Percentiles rank a stretch among this genome's conserved stretches.
These are phyloP conservation scores for Zoysia pacifica DNA, from an alignment of 176 grass and related monocot species.

Conservation along the genomic window DNA sequence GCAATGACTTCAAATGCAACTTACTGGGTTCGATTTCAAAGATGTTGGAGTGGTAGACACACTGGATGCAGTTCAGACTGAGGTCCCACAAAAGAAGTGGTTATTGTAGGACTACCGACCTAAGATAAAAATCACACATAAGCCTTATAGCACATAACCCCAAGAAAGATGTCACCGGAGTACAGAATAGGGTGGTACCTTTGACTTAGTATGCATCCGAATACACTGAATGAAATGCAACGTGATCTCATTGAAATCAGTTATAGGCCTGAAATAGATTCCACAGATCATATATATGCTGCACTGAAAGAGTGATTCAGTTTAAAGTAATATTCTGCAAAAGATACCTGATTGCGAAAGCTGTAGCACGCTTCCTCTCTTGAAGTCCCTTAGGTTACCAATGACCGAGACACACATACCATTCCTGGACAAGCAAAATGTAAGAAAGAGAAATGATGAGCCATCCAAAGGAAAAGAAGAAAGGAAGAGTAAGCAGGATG, in stretches of 20 bases:
- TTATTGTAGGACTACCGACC: conserved; percentile 45
- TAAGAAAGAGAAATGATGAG: background rate
- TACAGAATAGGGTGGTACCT: conserved; percentile 49
- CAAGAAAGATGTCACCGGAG: background rate
- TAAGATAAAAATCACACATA: conserved; percentile 31
- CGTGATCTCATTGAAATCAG: conserved; percentile 71
- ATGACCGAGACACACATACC: conserved; percentile 81
- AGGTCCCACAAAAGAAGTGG: conserved; percentile 37
- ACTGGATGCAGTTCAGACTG: conserved; percentile 36
- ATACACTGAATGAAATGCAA: conserved; percentile 91
- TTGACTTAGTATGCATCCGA: conserved; percentile 71
- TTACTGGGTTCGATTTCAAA: conserved; percentile 58
- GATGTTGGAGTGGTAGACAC: conserved; percentile 48
- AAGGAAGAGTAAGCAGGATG: background rate
- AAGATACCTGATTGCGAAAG: conserved; percentile 68
- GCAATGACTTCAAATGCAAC: conserved; percentile 29
- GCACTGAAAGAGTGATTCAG: background rate
- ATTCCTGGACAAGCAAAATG: conserved; percentile 59
- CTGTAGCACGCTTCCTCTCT: conserved; percentile 76
- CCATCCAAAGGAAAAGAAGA: conserved; percentile 11
- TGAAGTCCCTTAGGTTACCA: conserved; percentile 84
- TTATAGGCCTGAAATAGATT: conserved; percentile 62
- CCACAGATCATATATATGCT: background rate
- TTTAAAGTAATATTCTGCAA: conserved; percentile 9
- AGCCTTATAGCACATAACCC: background rate